Evolutionary conservation across 73 alveolate species (phyloP).

Genomic region (Paramecium biaurelia): DNA sequence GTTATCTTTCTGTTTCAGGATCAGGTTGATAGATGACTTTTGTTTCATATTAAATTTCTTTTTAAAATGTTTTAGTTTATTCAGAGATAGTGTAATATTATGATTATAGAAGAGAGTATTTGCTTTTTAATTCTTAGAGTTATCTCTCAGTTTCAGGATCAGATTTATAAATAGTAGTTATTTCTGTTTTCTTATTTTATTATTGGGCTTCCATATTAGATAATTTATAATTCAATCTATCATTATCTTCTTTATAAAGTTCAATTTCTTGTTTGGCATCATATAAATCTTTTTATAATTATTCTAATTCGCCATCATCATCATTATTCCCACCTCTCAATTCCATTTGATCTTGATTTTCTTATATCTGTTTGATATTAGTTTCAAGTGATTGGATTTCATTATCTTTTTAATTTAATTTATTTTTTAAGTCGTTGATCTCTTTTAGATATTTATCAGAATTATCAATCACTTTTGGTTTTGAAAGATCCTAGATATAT

Average conservation of each 20-base stretch:
- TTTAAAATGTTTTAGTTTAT: not conserved
- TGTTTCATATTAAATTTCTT: not conserved
- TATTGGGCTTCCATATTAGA: not conserved
- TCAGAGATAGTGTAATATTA: not conserved
- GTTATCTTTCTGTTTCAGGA: not conserved
- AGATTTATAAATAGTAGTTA: not conserved
- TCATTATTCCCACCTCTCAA: not conserved
- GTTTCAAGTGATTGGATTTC: not conserved
- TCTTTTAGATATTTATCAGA: not conserved
- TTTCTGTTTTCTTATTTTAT: not conserved
- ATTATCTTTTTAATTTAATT: not conserved
- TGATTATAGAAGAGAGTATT: not conserved
- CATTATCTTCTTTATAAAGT: not conserved
- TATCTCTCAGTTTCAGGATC: not conserved
- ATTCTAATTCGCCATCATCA: not conserved
- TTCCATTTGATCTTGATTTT: not conserved
- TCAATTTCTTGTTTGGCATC: not conserved
- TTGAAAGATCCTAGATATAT: not conserved
- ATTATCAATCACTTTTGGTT: not conserved
- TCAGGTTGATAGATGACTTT: not conserved
- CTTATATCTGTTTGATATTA: not conserved
- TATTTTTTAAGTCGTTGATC: not conserved
- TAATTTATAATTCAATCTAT: not conserved
- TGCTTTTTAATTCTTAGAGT: not conserved
- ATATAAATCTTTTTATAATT: not conserved